phyloP scores from a whole-genome alignment of 1,284 basidiomycete genomes.

The Apiotrichum siamense region DNA sequence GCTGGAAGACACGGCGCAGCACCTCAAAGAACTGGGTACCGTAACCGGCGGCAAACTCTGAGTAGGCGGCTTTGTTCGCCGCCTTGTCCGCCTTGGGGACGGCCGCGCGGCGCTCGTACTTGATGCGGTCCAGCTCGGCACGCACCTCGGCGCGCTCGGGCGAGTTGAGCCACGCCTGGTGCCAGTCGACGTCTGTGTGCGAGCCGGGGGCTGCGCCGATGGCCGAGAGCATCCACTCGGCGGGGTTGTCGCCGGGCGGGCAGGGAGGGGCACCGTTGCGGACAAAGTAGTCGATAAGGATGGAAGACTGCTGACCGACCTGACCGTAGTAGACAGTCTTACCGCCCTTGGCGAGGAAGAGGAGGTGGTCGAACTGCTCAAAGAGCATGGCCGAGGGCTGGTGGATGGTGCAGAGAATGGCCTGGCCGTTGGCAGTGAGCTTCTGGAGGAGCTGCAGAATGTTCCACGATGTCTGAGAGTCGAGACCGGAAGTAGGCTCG shows the following conservation, averaged over 20 bases:
- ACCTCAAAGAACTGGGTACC: conserved; percentile 53
- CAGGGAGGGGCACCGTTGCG: conserved; percentile 17
- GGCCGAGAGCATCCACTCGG: conserved; percentile 47
- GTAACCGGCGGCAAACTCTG: conserved; percentile 56
- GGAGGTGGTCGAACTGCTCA: conserved; percentile 38
- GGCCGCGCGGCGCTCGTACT: conserved; percentile 31
- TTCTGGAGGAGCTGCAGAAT: conserved; percentile 22
- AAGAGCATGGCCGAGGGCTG: conserved; percentile 46
- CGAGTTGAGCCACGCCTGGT: conserved; percentile 58
- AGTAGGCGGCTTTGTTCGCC: conserved; percentile 35
- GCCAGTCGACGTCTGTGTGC: conserved; percentile 62
- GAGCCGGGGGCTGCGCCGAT: conserved; percentile 65
- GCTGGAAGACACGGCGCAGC: conserved; percentile 54
- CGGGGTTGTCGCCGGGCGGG: conserved; percentile 27
- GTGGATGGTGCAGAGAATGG: conserved; percentile 52
- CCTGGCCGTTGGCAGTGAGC: conserved; percentile 61
- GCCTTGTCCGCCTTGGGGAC: conserved; percentile 21
- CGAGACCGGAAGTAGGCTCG: conserved; percentile 43
- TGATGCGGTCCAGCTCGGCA: conserved; percentile 48
- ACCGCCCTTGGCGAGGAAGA: conserved; percentile 46
- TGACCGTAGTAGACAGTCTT: conserved; percentile 30
- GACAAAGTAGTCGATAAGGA: conserved; percentile 38
- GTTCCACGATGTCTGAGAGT: conserved; percentile 22
- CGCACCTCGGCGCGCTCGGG: conserved; percentile 46
- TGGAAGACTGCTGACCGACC: conserved; percentile 41